phyloP scores from a whole-genome alignment of 169 alveolate species.

The Plasmodium reichenowi region DNA sequence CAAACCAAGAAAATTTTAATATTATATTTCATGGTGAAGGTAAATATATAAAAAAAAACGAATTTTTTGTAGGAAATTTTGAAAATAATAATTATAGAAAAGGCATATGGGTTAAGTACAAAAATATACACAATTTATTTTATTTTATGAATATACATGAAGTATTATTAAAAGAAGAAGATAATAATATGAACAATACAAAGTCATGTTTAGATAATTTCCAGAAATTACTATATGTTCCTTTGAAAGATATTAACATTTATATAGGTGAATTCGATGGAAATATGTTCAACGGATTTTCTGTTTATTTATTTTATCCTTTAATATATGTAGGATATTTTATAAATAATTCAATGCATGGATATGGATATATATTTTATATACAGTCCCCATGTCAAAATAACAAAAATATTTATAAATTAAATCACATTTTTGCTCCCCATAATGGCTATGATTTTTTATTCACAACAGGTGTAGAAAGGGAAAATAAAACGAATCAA shows the following conservation, averaged over 20 bases:
- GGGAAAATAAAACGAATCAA: not conserved
- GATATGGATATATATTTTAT: constrained; percentile 53
- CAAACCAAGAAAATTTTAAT: not conserved
- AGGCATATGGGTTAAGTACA: constrained; percentile 64
- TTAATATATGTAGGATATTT: constrained; percentile 57
- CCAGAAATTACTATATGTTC: constrained; percentile 42
- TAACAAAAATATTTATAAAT: not conserved
- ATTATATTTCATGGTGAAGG: constrained; percentile 51
- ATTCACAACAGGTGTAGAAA: not conserved
- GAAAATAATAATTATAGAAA: constrained; percentile 38
- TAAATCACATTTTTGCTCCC: not conserved
- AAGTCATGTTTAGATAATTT: constrained; percentile 3
- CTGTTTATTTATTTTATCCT: constrained; percentile 44
- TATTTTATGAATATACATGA: constrained; percentile 49
- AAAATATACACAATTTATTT: constrained; percentile 67
- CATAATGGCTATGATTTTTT: constrained; percentile 15
- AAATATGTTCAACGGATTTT: constrained; percentile 62
- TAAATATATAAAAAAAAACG: constrained; percentile 39
- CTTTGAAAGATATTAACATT: constrained; percentile 50
- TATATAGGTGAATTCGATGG: constrained; percentile 51
- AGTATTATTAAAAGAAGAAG: not conserved
- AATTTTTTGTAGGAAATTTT: constrained; percentile 29
- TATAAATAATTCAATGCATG: constrained; percentile 47
- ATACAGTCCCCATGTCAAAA: constrained; percentile 4
- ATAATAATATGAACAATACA: not conserved